Evolutionary conservation across 148 eudicot genomes (phyloP).

Genomic region (Drosera capensis): DNA sequence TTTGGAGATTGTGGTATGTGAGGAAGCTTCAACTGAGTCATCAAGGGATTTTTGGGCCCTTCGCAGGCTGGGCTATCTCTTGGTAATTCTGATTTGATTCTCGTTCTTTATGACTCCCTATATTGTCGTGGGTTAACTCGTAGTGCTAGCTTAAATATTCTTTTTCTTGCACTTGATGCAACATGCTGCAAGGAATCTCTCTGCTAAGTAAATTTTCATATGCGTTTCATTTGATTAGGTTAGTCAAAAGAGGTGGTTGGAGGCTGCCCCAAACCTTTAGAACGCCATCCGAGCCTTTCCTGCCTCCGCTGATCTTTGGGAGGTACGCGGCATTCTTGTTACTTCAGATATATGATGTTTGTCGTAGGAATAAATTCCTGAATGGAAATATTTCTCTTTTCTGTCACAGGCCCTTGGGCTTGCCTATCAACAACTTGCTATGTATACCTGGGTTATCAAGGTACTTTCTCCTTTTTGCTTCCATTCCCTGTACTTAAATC

Average conservation of each 20-base stretch:
- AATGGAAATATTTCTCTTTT: conserved; percentile 4
- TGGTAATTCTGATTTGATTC: conserved; percentile 27
- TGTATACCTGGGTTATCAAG: conserved; percentile 96
- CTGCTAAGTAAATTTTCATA: background rate
- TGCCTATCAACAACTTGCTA: conserved; percentile 79
- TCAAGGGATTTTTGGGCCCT: conserved; percentile 97
- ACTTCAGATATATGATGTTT: background rate
- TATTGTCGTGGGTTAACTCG: background rate
- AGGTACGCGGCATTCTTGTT: conserved; percentile 38
- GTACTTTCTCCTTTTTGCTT: conserved; percentile 15
- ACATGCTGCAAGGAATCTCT: too few relatives aligned
- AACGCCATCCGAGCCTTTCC: conserved; percentile 90
- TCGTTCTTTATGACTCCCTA: background rate
- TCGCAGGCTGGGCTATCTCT: conserved; percentile 66
- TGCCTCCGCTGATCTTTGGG: conserved; percentile 82
- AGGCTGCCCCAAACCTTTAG: conserved; percentile 81
- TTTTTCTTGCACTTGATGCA: background rate
- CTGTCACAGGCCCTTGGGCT: conserved; percentile 61
- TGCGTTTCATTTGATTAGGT: conserved; percentile 19
- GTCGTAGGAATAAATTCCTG: too few relatives aligned
- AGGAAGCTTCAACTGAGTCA: conserved; percentile 74
- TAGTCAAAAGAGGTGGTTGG: conserved; percentile 74
- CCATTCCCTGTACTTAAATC: background rate
- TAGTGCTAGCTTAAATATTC: background rate
- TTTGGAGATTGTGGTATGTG: conserved; percentile 67